A percentile compares a stretch with the other conserved stretches of the same genome.
phyloP scores from a whole-genome alignment of 2,329 filamentous ascomycete species.

The Colletotrichum viniferum region DNA sequence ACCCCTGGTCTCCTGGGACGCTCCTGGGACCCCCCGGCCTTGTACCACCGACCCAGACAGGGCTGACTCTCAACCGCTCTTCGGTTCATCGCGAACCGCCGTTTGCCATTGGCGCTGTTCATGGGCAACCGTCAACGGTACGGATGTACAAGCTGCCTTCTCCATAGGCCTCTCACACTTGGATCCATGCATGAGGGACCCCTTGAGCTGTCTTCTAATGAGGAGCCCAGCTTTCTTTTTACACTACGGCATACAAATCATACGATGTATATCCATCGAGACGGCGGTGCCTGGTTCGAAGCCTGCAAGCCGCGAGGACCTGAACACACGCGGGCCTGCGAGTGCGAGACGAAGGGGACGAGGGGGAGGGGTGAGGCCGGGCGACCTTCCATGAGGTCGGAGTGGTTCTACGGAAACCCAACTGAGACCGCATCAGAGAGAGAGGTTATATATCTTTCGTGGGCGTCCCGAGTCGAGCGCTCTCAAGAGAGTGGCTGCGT shows the following conservation, averaged over 20 bases:
- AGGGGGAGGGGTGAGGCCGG: slow-evolving; percentile 1
- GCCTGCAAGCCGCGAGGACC: neutral
- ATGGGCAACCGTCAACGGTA: neutral
- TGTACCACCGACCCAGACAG: slow-evolving; percentile 3
- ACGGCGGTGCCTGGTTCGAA: slow-evolving; percentile 3
- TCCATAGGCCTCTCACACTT: neutral
- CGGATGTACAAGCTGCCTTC: neutral
- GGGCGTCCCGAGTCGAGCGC: neutral
- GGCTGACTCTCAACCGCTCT: neutral
- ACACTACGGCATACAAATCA: slow-evolving; percentile 11
- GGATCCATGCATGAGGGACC: neutral
- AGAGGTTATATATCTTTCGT: slow-evolving; percentile 10
- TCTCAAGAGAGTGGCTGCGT: neutral
- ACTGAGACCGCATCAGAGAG: neutral
- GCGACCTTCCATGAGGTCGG: neutral
- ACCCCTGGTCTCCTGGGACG: neutral
- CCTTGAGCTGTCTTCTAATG: slow-evolving; percentile 4
- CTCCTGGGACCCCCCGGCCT: neutral
- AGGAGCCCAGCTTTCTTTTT: slow-evolving; percentile 10
- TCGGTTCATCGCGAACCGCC: slow-evolving; percentile 10
- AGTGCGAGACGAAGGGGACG: neutral
- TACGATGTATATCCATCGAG: slow-evolving; percentile 16
- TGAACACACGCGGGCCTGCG: neutral
- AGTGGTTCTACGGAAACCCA: neutral
- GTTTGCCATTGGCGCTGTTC: neutral